Evolutionary conservation across 495 filamentous ascomycete species (phyloP), one percentile per base, ranked within the genome.

Genomic region (Cercophora sp.): DNA sequence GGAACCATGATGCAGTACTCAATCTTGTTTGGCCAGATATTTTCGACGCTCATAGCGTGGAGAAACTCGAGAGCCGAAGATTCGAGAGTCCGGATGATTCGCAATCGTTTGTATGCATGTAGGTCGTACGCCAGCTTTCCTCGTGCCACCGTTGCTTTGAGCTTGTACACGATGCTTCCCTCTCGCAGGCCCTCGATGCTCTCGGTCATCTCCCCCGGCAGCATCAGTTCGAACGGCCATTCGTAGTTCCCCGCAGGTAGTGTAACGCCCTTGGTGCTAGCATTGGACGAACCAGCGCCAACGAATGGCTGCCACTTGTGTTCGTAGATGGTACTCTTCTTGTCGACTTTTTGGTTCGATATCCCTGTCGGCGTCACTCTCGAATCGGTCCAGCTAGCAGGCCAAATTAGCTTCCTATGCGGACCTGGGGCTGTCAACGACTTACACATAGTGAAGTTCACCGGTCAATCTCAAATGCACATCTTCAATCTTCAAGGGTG

Each of bases 21-120:
- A 60, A 96, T 80, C 74, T 98, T 98, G 69, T 91, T 88, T 9
- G 87, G 82, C 93, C 93, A 98, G 49, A 93, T 81, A 61, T 95
- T 95, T 66, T 95, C 88, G 46, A 95, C 84, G n/a, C 85, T 90
- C 88, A 91, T 91, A 9, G 87, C 86, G 64, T 93, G 87, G 15
- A 86, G 81, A 54, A 93, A 76, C 64, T 96, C 92, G 51, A 93
- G 76, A 24, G 88, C 85, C 34, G 86, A 84, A 13, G 87, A 77
- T 26, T 89, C 86, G 44, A 96, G 70, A 3, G 92, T 96, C 45
- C 93, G 79, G 40, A 98, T 86, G 52, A 98, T 84, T 16, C 93
- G 82, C 47, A 98, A 70, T 39, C 89, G 88, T 65, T 87, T 89
- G 54, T 83, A 82, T 9, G 87, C 81, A 45, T 85, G 75, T 11